phyloP scores from a whole-genome alignment of 2,329 filamentous ascomycete genomes.

The Helotiales sp. region DNA sequence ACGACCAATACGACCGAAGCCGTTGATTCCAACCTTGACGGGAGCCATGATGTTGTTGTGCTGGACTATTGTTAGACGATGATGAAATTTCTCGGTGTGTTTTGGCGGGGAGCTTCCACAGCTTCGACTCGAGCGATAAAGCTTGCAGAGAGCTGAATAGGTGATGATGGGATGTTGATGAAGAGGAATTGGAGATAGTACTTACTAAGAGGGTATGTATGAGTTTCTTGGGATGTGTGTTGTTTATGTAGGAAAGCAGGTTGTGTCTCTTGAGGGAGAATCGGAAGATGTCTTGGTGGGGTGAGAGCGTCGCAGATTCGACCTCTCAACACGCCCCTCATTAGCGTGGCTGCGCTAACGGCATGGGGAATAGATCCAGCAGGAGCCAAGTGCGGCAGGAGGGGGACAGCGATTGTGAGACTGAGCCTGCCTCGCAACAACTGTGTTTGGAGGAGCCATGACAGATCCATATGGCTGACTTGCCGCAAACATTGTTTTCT shows the following conservation, averaged over 20 bases:
- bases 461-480: background rate
- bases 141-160: conserved; percentile 4
- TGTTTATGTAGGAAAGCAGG: conserved; percentile 17
- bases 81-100: conserved; percentile 5
- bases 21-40: conserved; percentile 94
- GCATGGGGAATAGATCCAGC: conserved; percentile 9
- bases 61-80: conserved; percentile 19
- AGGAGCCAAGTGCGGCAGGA: background rate
- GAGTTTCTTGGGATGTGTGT: conserved; percentile 5
- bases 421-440: too few species aligned
- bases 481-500: conserved; percentile 3
- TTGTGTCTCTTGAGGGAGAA: conserved; percentile 9
- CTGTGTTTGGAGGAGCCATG: too few species aligned
- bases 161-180: background rate
- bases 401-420: background rate
- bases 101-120: conserved; percentile 4
- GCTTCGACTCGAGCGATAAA: conserved; percentile 3
- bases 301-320: conserved; percentile 11
- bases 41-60: conserved; percentile 47
- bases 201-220: conserved; percentile 20
- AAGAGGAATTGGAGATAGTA: conserved; percentile 3
- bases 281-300: too few species aligned
- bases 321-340: conserved; percentile 10
- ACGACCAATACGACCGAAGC: conserved; percentile 98
- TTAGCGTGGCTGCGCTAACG: conserved; percentile 14